Percentiles rank a stretch among this genome's conserved stretches.
Evolutionary conservation across 2,329 filamentous ascomycete genomes (phyloP).

Genomic region (Colletotrichum navitas): DNA sequence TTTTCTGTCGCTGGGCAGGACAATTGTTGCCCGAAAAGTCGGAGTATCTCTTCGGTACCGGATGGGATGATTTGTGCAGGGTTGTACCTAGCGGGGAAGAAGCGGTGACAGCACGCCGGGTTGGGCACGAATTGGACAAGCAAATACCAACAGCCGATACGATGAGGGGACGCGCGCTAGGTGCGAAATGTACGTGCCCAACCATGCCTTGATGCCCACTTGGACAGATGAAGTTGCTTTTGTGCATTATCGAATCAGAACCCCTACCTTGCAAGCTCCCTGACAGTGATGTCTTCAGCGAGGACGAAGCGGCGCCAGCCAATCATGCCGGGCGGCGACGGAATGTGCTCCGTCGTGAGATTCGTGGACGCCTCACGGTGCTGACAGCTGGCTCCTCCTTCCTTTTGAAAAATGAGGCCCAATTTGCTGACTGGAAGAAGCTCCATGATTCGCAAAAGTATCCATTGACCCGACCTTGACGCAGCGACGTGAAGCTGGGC

Average conservation of each 20-base stretch:
- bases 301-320: slow-evolving; percentile 14
- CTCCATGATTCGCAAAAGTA: neutral
- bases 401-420: neutral
- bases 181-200: slow-evolving; percentile 40
- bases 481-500: slow-evolving; percentile 33
- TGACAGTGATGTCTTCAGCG: slow-evolving; percentile 8
- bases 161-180: slow-evolving; percentile 40
- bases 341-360: slow-evolving; percentile 17
- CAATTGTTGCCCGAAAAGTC: slow-evolving; percentile 51
- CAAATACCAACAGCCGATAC: slow-evolving; percentile 39
- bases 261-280: slow-evolving; percentile 4
- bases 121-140: slow-evolving; percentile 44
- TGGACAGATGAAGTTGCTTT: slow-evolving; percentile 33
- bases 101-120: slow-evolving; percentile 48
- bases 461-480: slow-evolving; percentile 21
- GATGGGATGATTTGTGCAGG: slow-evolving; percentile 49
- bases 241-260: slow-evolving; percentile 35
- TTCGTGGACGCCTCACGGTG: slow-evolving; percentile 4
- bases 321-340: slow-evolving; percentile 14
- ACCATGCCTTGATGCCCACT: slow-evolving; percentile 45
- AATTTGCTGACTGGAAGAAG: neutral
- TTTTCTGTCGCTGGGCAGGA: slow-evolving; percentile 40
- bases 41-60: slow-evolving; percentile 47
- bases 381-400: slow-evolving; percentile 1
- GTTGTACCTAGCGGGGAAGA: slow-evolving; percentile 51